Percentiles rank a stretch among this genome's conserved stretches.
Conservation (phyloP, 164 flowering plant genomes). For the Aristolochia fimbriata region DNA sequence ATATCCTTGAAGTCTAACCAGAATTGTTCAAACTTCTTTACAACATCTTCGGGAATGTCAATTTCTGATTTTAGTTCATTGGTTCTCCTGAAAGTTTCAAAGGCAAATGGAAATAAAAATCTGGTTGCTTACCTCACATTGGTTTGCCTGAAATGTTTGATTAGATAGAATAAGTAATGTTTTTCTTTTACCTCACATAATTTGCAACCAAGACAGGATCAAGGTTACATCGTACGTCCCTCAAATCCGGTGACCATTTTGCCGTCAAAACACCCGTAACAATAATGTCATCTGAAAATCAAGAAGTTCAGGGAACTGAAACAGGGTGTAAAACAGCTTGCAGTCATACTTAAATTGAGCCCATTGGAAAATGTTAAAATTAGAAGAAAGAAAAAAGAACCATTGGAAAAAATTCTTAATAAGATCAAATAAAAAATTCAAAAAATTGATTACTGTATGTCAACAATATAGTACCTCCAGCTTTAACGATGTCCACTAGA, state of each 20-base stretch:
- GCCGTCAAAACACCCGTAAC: slow-evolving; percentile 81
- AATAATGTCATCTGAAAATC: slow-evolving; percentile 63
- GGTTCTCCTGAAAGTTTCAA: slow-evolving; percentile 44
- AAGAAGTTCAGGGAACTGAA: background rate
- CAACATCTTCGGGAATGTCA: slow-evolving; percentile 59
- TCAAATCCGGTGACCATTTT: slow-evolving; percentile 85
- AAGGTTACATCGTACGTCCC: slow-evolving; percentile 87
- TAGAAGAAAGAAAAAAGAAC: background rate
- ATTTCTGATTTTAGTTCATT: slow-evolving; percentile 75
- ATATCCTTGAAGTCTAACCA: slow-evolving; percentile 63
- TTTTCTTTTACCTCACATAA: slow-evolving; percentile 46
- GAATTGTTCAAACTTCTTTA: slow-evolving; percentile 60
- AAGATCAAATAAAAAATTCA: background rate
- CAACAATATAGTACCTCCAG: slow-evolving; percentile 60
- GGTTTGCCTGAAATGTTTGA: slow-evolving; percentile 47
- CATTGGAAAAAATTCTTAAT: background rate
- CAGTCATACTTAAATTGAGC: background rate
- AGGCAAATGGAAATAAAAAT: background rate
- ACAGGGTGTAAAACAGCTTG: background rate
- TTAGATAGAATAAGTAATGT: background rate
- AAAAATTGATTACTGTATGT: background rate
- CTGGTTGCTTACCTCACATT: no score
- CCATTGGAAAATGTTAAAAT: background rate
- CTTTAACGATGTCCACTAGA: slow-evolving; percentile 94
- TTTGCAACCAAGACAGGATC: slow-evolving; percentile 83